Conservation (phyloP, 2,329 filamentous ascomycete species). For the Fusarium sulawesiense region DNA sequence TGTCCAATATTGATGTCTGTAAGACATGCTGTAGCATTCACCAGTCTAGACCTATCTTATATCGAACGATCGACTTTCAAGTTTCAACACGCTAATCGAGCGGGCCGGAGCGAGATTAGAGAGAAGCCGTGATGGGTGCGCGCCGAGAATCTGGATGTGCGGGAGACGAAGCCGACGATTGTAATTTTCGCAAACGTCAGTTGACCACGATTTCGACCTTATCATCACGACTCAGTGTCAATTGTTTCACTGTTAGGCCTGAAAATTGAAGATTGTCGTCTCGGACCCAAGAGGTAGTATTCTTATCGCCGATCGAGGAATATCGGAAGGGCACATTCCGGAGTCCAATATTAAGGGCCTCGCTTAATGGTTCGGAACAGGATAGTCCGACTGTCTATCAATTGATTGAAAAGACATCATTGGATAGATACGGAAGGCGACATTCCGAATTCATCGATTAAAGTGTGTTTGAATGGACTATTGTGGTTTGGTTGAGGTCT, state of each 20-base stretch:
- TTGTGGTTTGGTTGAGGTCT: not conserved
- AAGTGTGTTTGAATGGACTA: not conserved
- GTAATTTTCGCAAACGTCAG: not conserved
- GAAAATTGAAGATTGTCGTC: not conserved
- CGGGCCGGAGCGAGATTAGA: constrained; percentile 1
- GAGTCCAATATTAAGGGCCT: not conserved
- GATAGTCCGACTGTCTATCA: constrained; percentile 4
- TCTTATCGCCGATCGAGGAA: constrained; percentile 15
- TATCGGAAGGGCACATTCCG: constrained; percentile 22
- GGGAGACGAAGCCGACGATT: not conserved
- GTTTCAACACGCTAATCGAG: not conserved
- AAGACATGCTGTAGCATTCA: not conserved
- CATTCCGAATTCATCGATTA: constrained; percentile 4
- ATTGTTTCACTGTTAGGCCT: not conserved
- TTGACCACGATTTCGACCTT: constrained; percentile 1
- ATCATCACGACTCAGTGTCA: not conserved
- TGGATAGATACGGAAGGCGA: constrained; percentile 1
- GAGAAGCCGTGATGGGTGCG: not conserved
- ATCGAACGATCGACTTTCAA: not conserved
- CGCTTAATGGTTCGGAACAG: not conserved
- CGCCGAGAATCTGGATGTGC: constrained; percentile 4
- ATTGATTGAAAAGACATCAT: not conserved
- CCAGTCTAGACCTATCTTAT: not conserved
- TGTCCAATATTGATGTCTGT: not conserved
- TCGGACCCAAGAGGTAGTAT: not conserved